Evolutionary conservation across 768 basidiomycete species (phyloP), one percentile per base, ranked within the genome.

Genomic region (Daedalea quercina): DNA sequence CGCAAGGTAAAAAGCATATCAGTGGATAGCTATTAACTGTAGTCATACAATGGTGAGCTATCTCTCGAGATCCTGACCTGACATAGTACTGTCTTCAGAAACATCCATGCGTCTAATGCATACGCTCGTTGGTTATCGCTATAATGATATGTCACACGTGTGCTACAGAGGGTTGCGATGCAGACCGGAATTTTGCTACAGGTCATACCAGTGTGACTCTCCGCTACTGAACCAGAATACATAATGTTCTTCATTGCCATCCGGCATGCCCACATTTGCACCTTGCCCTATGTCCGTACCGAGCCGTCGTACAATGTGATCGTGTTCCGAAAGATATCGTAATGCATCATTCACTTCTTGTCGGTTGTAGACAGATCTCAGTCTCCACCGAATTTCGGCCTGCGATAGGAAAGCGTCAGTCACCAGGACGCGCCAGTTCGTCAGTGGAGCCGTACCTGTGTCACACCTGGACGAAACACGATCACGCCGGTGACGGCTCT

Each of bases 331-430:
- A 47, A 91, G 67, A 50, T 75, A 75, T 13, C 69, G 67, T 44
- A 89, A 62, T 20, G 85, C 54, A n/a, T 90, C 88, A 45, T 73
- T 68, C 23, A 87, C 69, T 63, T 91, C 90, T 57, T 85, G 85
- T 51, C 83, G 74, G 63, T 92, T 89, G 58, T 90, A 91, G 20
- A 85, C 80, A 15, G 78, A 70, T 56, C 82, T 74, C 53, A 92
- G 70, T 44, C 86, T 73, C 85, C 85, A 88, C 48, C 79, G 74
- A 51, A 91, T 69, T 62, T 90, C 86, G 12, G 71, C 71, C 88
- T 90, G 34, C 44, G 53, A 48, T 43, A 58, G 56, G 43, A 48
- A 25, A 40, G 51, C 31, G 55, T 31, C 28, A 31, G 28, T n/a
- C n/a, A n/a, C n/a, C n/a, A 11, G 28, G 28, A 11, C 28, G 28